Percentiles rank a stretch among this genome's conserved stretches.
These are phyloP conservation scores for Parietaria judaica DNA, from an alignment of 306 rosid species.

Conservation along the genomic window DNA sequence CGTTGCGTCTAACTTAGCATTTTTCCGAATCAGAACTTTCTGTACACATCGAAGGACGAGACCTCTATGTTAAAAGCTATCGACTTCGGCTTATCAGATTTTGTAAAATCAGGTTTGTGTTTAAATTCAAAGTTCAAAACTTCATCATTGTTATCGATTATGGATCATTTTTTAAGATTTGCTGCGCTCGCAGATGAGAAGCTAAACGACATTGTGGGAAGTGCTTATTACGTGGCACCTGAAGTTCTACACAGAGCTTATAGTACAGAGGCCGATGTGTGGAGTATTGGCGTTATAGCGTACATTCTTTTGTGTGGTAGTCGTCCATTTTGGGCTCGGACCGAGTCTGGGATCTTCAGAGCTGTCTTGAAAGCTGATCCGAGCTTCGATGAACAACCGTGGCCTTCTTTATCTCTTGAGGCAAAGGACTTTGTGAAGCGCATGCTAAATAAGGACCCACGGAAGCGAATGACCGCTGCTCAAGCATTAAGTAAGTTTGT, in stretches of 20 bases:
- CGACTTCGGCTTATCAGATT: conserved; percentile 95
- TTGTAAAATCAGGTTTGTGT: conserved; percentile 81
- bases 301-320: conserved; percentile 97
- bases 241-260: conserved; percentile 97
- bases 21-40: conserved; percentile 57
- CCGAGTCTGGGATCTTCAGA: conserved; percentile 92
- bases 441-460: conserved; percentile 79
- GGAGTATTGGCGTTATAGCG: conserved; percentile 98
- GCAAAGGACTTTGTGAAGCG: conserved; percentile 95
- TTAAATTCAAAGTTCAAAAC: background rate
- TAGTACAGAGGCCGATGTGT: conserved; percentile 90
- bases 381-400: conserved; percentile 87
- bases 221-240: conserved; percentile 97
- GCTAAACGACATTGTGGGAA: conserved; percentile 98
- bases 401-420: conserved; percentile 83
- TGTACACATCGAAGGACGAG: conserved; percentile 80
- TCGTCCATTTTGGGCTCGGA: conserved; percentile 99
- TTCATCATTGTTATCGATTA: conserved; percentile 1
- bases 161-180: conserved; percentile 18
- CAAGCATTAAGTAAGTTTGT: conserved; percentile 78
- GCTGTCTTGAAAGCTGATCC: conserved; percentile 96
- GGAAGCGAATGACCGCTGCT: conserved; percentile 91
- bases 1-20: background rate
- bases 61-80: conserved; percentile 83
- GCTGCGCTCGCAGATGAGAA: conserved; percentile 63